Base-by-base conservation (phyloP, 768 basidiomycete species). In the Leccinum truebloodii region DNA sequence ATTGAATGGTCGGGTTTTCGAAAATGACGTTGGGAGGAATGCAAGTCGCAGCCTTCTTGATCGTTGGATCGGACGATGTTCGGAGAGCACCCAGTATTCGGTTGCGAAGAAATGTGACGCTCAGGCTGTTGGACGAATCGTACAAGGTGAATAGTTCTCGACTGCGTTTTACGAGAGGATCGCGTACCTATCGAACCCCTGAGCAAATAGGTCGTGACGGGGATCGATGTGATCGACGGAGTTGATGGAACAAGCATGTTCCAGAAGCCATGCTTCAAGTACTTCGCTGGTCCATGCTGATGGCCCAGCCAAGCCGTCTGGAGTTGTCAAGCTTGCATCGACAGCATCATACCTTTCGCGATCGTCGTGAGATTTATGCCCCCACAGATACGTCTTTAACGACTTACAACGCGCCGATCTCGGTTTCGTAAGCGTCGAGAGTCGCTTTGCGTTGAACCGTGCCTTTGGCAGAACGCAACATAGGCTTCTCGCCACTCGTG, bases 321-420 rank as follows among this genome's bases (percentile, higher is more conserved):
- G 67, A 3, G 60, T 57, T 1, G 52, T 57, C 3, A 50, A 44
- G 20, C 70, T 73, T 3, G 68, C 68, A 26, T 74, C 77, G 2
- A 79, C 70, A 0, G 64, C 62, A 6, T 68, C 64, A 39, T 79
- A 79, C 57, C 77, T 79, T 52, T 1, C 1, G 0, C 7, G 3
- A 26, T 7, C 16, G 5, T 39, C 16, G 6, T 46, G 1, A 48
- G 26, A 13, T 3, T 0, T 13, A n/a, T 13, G 3, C 2, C 34
- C 35, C 7, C 14, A 2, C 4, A 30, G 44, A 46, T 1, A 39
- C 4, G 1, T 12, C 0, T 9, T n/a, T 3, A 0, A 37, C 1
- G 6, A 65, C 75, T 66, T 67, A 84, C 78, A 85, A 52, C 18
- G 66, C 66, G 22, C 82, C 73, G 32, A 86, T 84, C 53, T 85